These are phyloP conservation scores for Brassica nigra DNA, from an alignment of 345 rosid species.

Conservation along the genomic window DNA sequence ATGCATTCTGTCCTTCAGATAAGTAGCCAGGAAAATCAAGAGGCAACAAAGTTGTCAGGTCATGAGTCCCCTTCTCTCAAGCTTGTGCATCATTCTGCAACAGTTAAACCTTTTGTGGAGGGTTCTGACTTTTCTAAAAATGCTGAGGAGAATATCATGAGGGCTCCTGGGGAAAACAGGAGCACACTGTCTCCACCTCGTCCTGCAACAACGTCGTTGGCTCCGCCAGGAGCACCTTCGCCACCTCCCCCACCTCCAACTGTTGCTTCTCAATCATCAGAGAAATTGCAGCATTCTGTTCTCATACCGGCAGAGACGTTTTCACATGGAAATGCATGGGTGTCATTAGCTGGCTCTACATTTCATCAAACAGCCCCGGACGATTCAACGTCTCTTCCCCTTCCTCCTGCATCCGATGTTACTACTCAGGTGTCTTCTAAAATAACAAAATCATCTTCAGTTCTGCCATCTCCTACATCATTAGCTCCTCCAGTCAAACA, in stretches of 20 bases:
- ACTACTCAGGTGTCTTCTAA: slow-evolving; percentile 19
- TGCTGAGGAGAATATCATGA: slow-evolving; percentile 18
- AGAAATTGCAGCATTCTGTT: slow-evolving; percentile 19
- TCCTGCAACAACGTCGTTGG: slow-evolving; percentile 35
- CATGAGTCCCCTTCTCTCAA: slow-evolving; percentile 39
- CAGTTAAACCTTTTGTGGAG: slow-evolving; percentile 40
- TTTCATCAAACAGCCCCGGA: slow-evolving; percentile 13
- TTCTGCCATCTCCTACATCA: slow-evolving; percentile 35
- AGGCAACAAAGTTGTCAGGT: slow-evolving; percentile 27
- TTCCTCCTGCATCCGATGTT: slow-evolving; percentile 21
- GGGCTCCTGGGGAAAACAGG: not conserved
- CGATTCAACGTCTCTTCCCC: slow-evolving; percentile 28
- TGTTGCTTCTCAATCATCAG: slow-evolving; percentile 31
- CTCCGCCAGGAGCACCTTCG: slow-evolving; percentile 37
- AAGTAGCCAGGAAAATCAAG: slow-evolving; percentile 31
- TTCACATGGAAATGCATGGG: slow-evolving; percentile 37
- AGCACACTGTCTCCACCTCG: slow-evolving; percentile 32
- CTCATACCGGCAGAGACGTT: slow-evolving; percentile 29
- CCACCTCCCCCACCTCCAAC: slow-evolving; percentile 50
- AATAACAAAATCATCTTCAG: slow-evolving; percentile 5
- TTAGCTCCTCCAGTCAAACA: slow-evolving; percentile 27
- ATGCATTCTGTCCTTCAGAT: slow-evolving; percentile 30
- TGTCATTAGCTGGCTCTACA: slow-evolving; percentile 32
- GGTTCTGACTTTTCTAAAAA: slow-evolving; percentile 26
- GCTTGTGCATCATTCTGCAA: slow-evolving; percentile 46